phyloP scores from a whole-genome alignment of 1,284 basidiomycete species.

The Somion occarium region DNA sequence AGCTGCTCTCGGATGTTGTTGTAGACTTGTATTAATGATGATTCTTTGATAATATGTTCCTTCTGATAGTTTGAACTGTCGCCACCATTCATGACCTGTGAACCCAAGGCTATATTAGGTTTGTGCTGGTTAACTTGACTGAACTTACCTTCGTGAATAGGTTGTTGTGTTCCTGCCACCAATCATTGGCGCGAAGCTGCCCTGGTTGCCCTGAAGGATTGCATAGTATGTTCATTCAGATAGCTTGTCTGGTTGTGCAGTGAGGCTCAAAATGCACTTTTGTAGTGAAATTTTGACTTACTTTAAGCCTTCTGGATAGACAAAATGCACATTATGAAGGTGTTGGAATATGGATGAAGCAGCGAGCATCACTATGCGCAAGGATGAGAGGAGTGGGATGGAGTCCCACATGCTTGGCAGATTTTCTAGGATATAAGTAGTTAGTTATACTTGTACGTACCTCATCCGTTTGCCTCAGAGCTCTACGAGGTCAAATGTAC shows the following conservation, averaged over 20 bases:
- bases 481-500: too few relatives aligned
- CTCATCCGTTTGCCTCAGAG: too few relatives aligned
- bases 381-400: too few relatives aligned
- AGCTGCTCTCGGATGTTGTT: constrained; percentile 8
- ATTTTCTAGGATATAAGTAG: too few relatives aligned
- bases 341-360: too few relatives aligned
- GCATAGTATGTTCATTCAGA: constrained; percentile 21
- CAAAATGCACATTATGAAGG: constrained; percentile 25
- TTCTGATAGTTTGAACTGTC: constrained; percentile 13
- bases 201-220: constrained; percentile 21
- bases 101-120: background rate
- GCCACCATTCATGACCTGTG: constrained; percentile 7
- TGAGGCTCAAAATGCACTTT: background rate
- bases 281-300: constrained; percentile 9
- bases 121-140: background rate
- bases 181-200: constrained; percentile 21
- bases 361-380: too few relatives aligned
- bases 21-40: constrained; percentile 12
- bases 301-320: constrained; percentile 26
- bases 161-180: constrained; percentile 22
- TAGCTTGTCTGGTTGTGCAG: constrained; percentile 10
- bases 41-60: constrained; percentile 12
- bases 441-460: too few relatives aligned
- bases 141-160: constrained; percentile 18
- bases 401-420: too few relatives aligned